Evolutionary conservation across 345 rosid species (phyloP), one percentile per base, ranked within the genome.

Genomic region (Corymbia maculata): DNA sequence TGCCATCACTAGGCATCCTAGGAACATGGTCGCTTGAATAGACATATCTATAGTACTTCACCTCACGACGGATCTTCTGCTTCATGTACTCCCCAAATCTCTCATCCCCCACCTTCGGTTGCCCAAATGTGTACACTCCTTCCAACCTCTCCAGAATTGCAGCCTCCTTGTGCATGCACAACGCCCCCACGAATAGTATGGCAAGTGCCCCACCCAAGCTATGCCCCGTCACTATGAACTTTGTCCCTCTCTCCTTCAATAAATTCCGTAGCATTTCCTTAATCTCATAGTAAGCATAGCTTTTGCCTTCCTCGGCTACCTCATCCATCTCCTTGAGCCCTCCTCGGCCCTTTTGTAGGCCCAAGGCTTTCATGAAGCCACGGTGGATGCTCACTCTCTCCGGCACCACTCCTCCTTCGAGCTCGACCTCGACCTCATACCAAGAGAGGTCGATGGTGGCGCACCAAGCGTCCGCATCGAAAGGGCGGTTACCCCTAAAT

Each of bases 101-200:
- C 12, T 52, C 88, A 50, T 96, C 95, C 3, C 98, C 97, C 75
- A 96, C 92, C 85, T 95, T 93, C 15, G 98, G 98, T 86, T 96
- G 98, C 87, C 97, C 98, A 85, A 91, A 96, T 5, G 97, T 93
- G 86, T 93, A 95, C 55, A 94, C 92, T 32, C 97, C 98, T 75
- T 93, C 93, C 85, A 95, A 88, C 90, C 91, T 94, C 80, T 91
- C n/a, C 50, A 96, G 79, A 51, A 95, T 79, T 66, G 36, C 47
- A 17, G 55, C 86, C 86, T 96, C 94, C 1, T 92, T 90, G 53
- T 96, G 96, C 87, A 91, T 61, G 4, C 93, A 94, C 50, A 96
- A 86, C 50, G 94, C 89, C 0, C 95, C 95, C 13, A 92, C 92
- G 61, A 95, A 95, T 19, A 95, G 84, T 59, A 92, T 87, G 24